Conservation (phyloP, 1,284 basidiomycete genomes). For the Trametes versicolor region DNA sequence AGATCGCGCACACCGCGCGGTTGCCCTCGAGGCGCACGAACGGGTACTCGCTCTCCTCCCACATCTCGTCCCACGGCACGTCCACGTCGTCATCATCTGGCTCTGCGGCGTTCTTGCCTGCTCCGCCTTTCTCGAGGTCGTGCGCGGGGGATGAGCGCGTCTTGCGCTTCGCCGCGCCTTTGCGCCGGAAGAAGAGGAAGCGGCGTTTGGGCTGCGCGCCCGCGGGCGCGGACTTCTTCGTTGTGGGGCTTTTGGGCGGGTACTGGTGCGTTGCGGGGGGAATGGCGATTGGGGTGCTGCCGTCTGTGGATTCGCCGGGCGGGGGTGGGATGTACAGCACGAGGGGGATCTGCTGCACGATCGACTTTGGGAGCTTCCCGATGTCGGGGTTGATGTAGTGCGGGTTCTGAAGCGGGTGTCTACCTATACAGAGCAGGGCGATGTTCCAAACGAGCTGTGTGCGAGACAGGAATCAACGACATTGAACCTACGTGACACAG, state of each 20-base stretch:
- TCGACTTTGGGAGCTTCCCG: conserved; percentile 70
- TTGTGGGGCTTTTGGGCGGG: conserved; percentile 57
- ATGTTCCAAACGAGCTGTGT: conserved; percentile 78
- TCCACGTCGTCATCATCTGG: conserved; percentile 42
- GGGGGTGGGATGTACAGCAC: conserved; percentile 85
- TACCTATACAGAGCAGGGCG: conserved; percentile 76
- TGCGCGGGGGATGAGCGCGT: not conserved
- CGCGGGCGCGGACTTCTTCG: conserved; percentile 10
- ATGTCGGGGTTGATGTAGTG: conserved; percentile 79
- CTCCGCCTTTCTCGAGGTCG: conserved; percentile 27
- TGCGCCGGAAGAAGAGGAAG: conserved; percentile 61
- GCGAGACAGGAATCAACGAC: conserved; percentile 8
- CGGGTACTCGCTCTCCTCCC: conserved; percentile 64
- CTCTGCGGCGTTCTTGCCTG: conserved; percentile 28
- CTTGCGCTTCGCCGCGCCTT: conserved; percentile 24
- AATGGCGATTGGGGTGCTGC: conserved; percentile 48
- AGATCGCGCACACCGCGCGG: conserved; percentile 83
- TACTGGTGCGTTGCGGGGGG: conserved; percentile 61
- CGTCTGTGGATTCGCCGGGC: conserved; percentile 55
- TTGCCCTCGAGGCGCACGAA: conserved; percentile 80
- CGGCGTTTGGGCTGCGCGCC: conserved; percentile 12
- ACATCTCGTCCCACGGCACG: conserved; percentile 58
- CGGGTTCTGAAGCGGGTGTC: conserved; percentile 78
- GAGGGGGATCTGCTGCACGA: conserved; percentile 81
- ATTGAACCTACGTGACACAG: not conserved